phyloP scores from a whole-genome alignment of 306 rosid genomes.

The Datisca glomerata region DNA sequence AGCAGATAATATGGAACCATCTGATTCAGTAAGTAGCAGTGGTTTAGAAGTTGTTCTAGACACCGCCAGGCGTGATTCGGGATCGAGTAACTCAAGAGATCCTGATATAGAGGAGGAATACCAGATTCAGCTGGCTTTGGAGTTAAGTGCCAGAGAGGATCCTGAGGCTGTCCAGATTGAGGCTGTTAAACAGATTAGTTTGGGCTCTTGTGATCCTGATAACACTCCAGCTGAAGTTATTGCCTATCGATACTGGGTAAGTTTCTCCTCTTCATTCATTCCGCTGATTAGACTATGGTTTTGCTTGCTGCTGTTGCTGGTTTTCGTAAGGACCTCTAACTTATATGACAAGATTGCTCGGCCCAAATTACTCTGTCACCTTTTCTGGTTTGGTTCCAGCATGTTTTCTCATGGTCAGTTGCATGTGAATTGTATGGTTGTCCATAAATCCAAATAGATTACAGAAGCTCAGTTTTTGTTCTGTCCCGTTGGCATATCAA shows the following conservation, averaged over 20 bases:
- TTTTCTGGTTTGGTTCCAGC: too few relatives aligned
- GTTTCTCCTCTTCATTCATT: constrained; percentile 28
- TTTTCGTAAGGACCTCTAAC: too few relatives aligned
- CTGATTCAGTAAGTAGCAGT: constrained; percentile 41
- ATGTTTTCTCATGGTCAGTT: too few relatives aligned
- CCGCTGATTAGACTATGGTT: too few relatives aligned
- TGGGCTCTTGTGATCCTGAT: constrained; percentile 75
- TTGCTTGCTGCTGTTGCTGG: too few relatives aligned
- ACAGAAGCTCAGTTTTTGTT: too few relatives aligned
- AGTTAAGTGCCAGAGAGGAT: constrained; percentile 94
- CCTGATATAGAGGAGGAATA: constrained; percentile 84
- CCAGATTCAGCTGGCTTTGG: constrained; percentile 85
- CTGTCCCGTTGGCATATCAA: too few relatives aligned
- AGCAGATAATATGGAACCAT: constrained; percentile 40
- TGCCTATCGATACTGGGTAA: constrained; percentile 93
- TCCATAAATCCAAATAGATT: too few relatives aligned
- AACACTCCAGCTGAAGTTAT: constrained; percentile 85
- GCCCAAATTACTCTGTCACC: too few relatives aligned
- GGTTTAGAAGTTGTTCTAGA: constrained; percentile 46
- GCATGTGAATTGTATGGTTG: too few relatives aligned
- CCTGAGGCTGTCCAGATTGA: constrained; percentile 98
- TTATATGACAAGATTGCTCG: too few relatives aligned
- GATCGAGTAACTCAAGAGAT: constrained; percentile 60
- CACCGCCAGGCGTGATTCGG: constrained; percentile 47
- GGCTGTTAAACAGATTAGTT: constrained; percentile 94